Conservation (phyloP, 345 rosid genomes). For the Lepidium sativum region DNA sequence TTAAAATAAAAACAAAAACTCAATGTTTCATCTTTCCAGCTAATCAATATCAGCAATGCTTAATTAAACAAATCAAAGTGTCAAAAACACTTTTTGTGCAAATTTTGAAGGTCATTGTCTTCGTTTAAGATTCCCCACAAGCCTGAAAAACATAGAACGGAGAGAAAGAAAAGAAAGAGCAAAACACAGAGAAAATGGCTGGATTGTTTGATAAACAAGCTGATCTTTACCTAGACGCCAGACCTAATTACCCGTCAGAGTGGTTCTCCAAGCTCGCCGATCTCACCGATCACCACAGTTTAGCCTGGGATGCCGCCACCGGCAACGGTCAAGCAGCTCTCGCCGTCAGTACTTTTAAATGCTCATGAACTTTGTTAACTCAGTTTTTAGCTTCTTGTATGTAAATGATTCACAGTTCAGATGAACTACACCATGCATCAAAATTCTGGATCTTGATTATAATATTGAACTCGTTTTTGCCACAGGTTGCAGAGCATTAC, state of each 20-base stretch:
- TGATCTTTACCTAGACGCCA: conserved; percentile 43
- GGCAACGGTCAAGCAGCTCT: conserved; percentile 70
- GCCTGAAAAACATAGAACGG: not conserved
- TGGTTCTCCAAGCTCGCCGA: conserved; percentile 55
- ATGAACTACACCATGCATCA: not conserved
- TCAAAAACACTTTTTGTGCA: no score
- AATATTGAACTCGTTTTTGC: not conserved
- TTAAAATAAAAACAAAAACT: not conserved
- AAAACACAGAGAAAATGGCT: conserved; percentile 32
- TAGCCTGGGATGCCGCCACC: conserved; percentile 68
- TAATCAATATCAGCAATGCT: no score
- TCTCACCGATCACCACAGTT: conserved; percentile 35
- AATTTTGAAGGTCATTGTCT: not conserved
- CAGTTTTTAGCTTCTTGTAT: not conserved
- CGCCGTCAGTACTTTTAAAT: conserved; percentile 28
- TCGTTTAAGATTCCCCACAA: conserved; percentile 3
- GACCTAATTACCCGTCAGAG: conserved; percentile 48
- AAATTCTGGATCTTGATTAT: not conserved
- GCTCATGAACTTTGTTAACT: conserved; percentile 1
- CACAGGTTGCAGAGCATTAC: conserved; percentile 29
- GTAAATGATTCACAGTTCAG: not conserved
- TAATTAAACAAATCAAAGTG: no score
- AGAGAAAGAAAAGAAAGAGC: not conserved
- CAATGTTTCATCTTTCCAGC: not conserved
- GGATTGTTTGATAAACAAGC: conserved; percentile 64